Percentiles rank a stretch among this genome's conserved stretches.
These are phyloP conservation scores for Colletotrichum sp. DNA, from an alignment of 2,329 filamentous ascomycete species.

Conservation along the genomic window DNA sequence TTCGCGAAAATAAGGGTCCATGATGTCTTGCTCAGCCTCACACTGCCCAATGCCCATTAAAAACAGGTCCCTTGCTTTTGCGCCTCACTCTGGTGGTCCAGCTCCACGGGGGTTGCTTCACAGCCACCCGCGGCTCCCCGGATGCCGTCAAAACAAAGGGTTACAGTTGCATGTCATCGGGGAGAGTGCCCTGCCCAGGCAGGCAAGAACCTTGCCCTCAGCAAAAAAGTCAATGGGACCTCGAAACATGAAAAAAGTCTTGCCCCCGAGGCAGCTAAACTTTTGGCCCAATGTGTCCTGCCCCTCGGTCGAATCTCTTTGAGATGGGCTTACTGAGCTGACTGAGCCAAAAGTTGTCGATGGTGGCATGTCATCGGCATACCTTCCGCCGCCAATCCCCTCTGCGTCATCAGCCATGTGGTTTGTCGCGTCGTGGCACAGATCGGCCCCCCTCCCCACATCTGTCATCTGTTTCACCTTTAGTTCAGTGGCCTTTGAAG, in stretches of 20 bases:
- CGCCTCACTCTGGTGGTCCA: not conserved
- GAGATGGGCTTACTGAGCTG: not conserved
- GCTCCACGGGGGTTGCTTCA: not conserved
- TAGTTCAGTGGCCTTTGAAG: not conserved
- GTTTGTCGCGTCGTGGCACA: not conserved
- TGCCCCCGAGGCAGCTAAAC: not conserved
- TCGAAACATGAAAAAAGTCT: not conserved
- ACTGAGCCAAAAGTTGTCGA: not conserved
- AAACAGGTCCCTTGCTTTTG: not conserved
- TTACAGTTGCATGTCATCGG: not conserved
- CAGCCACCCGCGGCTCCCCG: not conserved
- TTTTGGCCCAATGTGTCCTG: not conserved
- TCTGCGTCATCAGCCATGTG: conserved; percentile 20
- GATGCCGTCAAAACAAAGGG: conserved; percentile 1
- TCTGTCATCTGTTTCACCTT: conserved; percentile 19
- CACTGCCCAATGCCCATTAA: not conserved
- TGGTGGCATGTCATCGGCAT: not conserved
- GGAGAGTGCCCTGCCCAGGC: not conserved
- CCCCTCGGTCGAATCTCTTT: not conserved
- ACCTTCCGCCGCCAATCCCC: not conserved
- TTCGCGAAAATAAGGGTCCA: not conserved
- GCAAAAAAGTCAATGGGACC: not conserved
- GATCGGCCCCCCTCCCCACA: conserved; percentile 10
- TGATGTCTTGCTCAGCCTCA: not conserved
- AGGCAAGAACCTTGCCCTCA: not conserved